These are phyloP conservation scores for Fraxinus ornus DNA, from an alignment of 305 asterid genomes.

Conservation along the genomic window DNA sequence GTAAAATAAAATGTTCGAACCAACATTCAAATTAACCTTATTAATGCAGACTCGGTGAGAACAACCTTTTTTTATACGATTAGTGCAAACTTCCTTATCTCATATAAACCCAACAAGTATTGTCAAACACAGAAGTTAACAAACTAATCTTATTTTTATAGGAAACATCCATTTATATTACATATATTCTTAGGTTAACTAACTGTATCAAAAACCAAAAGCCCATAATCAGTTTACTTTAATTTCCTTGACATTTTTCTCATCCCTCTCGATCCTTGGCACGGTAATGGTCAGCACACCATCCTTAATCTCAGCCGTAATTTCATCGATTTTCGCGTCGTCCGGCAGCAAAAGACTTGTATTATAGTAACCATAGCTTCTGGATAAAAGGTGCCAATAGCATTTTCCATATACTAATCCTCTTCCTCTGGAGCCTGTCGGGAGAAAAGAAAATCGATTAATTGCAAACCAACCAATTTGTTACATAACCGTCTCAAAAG, in stretches of 20 bases:
- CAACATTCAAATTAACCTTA: no score
- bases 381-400: no score
- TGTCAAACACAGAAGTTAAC: not conserved
- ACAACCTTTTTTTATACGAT: no score
- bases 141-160: not conserved
- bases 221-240: constrained; percentile 25
- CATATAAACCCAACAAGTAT: not conserved
- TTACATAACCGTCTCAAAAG: no score
- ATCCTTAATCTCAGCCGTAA: constrained; percentile 61
- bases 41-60: no score
- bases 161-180: not conserved
- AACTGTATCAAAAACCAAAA: not conserved
- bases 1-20: no score
- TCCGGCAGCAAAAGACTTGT: constrained; percentile 48
- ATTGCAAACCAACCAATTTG: no score
- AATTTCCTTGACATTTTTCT: constrained; percentile 54
- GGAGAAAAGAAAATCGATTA: no score
- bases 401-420: no score
- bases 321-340: constrained; percentile 52
- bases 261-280: constrained; percentile 41
- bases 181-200: not conserved
- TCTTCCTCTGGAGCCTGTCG: no score
- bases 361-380: constrained; percentile 44
- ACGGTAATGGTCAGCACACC: constrained; percentile 48
- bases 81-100: not conserved